Evolutionary conservation across 1,139 yeast genomes (phyloP), one percentile per base, ranked within the genome.

Genomic region (Sugiyamaella sp.): DNA sequence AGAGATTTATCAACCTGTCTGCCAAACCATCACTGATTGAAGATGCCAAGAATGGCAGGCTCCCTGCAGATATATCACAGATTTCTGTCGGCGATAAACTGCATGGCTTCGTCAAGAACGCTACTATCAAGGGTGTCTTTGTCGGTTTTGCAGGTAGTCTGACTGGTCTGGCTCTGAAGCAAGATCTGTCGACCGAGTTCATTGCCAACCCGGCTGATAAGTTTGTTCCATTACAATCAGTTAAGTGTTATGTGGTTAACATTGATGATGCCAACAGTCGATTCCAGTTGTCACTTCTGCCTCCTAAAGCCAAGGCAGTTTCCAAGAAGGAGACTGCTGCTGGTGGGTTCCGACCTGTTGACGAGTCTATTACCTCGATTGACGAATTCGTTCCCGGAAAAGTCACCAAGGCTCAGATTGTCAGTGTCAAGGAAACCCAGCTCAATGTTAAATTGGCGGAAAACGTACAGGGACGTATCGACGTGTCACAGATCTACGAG

Each of bases 111-210:
- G 80, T 93, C 50, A 86, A 83, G 63, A 84, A 90, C 24, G 84
- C 89, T 25, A 86, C 95, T 52, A 78, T 79, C 67, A 58, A 61
- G 22, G 98, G 98, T 60, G 77, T 89, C 25, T 91, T 93, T 68
- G 86, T 93, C 54, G 81, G 86, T 0, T 93, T 93, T 71, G 90
- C 85, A 57, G 87, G 87, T 60, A 81, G 80, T 52, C 79, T 91
- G 61, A 87, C 90, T 29, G 98, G 97, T 46, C 78, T 93, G 62
- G 87, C 89, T 2, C 79, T 88, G 60, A 89, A 93, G 55, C 84
- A 85, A 66, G 85, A 85, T 64, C 85, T 91, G 16, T 77, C 82
- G 17, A 81, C 46, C 9, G 53, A 46, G 21, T 77, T 77, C 44
- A 81, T 80, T 25, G 85, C 55, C 4, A 63, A 85, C 61, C 77